phyloP scores from a whole-genome alignment of 495 filamentous ascomycete genomes.

The Podospora pseudoanserina region DNA sequence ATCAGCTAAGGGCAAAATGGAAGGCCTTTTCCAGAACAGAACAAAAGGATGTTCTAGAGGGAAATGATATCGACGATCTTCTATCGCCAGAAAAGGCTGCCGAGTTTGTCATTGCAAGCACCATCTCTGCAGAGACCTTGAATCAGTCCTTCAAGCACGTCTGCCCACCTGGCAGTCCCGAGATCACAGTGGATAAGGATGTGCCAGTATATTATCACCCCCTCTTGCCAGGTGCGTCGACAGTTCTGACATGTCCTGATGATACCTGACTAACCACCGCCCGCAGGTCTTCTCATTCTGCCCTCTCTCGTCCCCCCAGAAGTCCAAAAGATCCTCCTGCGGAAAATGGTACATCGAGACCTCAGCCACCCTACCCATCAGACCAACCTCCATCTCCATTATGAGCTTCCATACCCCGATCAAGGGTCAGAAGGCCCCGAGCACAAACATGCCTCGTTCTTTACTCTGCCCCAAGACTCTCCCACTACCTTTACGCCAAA shows the following conservation, averaged over 20 bases:
- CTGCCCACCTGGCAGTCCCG: constrained; percentile 15
- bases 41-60: constrained; percentile 36
- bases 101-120: constrained; percentile 35
- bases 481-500: constrained; percentile 56
- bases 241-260: not conserved
- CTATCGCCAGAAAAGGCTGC: constrained; percentile 27
- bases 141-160: constrained; percentile 39
- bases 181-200: constrained; percentile 26
- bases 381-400: constrained; percentile 85
- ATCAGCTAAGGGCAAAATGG: constrained; percentile 58
- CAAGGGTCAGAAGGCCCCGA: constrained; percentile 16
- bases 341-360: constrained; percentile 71
- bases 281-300: constrained; percentile 66
- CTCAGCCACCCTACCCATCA: constrained; percentile 68
- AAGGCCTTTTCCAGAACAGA: constrained; percentile 51
- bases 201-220: constrained; percentile 37
- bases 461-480: constrained; percentile 39
- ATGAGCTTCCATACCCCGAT: constrained; percentile 66
- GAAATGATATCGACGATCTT: constrained; percentile 44
- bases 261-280: not conserved
- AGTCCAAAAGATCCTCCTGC: constrained; percentile 65
- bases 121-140: constrained; percentile 36
- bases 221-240: constrained; percentile 37
- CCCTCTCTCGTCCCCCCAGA: constrained; percentile 66
- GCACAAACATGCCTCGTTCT: constrained; percentile 38